Evolutionary conservation across 2,329 filamentous ascomycete genomes (phyloP).

Genomic region (Ramularia endophylla): DNA sequence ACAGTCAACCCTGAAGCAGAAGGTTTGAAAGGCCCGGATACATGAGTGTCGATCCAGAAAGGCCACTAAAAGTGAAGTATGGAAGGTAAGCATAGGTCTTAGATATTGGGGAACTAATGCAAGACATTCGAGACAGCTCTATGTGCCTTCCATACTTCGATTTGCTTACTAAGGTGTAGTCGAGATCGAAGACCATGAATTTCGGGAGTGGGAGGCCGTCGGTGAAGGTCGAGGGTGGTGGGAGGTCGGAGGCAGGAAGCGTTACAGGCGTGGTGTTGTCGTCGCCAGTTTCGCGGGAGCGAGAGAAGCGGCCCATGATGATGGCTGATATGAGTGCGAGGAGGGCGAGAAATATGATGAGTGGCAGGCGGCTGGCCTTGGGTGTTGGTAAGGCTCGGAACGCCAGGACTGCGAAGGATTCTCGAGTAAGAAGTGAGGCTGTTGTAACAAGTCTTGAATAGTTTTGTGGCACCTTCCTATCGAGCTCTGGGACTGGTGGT

Average conservation of each 20-base stretch:
- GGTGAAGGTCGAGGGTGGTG: constrained; percentile 51
- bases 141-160: not conserved
- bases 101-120: not conserved
- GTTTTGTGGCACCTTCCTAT: too few relatives aligned
- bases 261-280: constrained; percentile 30
- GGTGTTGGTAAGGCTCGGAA: not conserved
- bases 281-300: constrained; percentile 1
- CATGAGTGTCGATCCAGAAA: constrained; percentile 96
- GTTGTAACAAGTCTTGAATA: too few relatives aligned
- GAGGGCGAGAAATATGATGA: constrained; percentile 6
- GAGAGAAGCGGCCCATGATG: constrained; percentile 15
- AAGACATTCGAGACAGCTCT: not conserved
- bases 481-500: too few relatives aligned
- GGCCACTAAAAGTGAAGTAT: constrained; percentile 57
- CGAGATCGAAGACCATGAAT: constrained; percentile 87
- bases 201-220: constrained; percentile 69
- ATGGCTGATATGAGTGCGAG: constrained; percentile 9
- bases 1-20: constrained; percentile 40
- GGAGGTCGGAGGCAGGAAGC: constrained; percentile 31
- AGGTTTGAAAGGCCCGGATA: constrained; percentile 63
- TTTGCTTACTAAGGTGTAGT: constrained; percentile 66
- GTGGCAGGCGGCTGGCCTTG: not conserved
- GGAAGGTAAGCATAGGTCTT: too few relatives aligned
- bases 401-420: too few relatives aligned
- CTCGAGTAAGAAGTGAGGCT: too few relatives aligned